A percentile compares a stretch with the other conserved stretches of the same genome.
Conservation (phyloP, 306 rosid genomes). For the Fragaria ananassa region DNA sequence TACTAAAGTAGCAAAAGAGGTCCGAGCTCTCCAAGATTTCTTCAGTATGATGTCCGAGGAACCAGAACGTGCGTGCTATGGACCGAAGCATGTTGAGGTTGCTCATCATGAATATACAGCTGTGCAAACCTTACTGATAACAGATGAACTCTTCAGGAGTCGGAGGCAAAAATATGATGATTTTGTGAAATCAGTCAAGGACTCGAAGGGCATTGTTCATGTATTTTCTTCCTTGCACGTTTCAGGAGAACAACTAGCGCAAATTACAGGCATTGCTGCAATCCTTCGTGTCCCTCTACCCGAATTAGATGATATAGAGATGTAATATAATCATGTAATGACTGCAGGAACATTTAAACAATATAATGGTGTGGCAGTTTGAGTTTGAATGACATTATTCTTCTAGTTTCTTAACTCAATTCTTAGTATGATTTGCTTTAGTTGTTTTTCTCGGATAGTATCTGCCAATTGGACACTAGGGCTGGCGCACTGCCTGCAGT, state of each 20-base stretch:
- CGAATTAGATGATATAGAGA: constrained; percentile 82
- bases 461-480: background rate
- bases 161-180: constrained; percentile 58
- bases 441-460: background rate
- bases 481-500: background rate
- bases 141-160: constrained; percentile 93
- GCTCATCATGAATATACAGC: constrained; percentile 82
- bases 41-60: constrained; percentile 85
- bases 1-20: constrained; percentile 96
- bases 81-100: constrained; percentile 90
- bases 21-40: constrained; percentile 76
- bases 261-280: constrained; percentile 68
- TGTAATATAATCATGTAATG: constrained; percentile 35
- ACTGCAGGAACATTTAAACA: background rate
- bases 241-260: constrained; percentile 84
- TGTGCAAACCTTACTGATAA: constrained; percentile 73
- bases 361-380: background rate
- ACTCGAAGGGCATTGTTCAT: constrained; percentile 74
- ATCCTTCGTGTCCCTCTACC: constrained; percentile 89
- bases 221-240: constrained; percentile 86
- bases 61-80: constrained; percentile 84
- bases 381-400: background rate
- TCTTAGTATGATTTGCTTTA: background rate
- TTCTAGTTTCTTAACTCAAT: background rate
- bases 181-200: constrained; percentile 69